Base-by-base conservation (phyloP, 192 early-diverging fungal species). In the Blastocladiella britannica region DNA sequence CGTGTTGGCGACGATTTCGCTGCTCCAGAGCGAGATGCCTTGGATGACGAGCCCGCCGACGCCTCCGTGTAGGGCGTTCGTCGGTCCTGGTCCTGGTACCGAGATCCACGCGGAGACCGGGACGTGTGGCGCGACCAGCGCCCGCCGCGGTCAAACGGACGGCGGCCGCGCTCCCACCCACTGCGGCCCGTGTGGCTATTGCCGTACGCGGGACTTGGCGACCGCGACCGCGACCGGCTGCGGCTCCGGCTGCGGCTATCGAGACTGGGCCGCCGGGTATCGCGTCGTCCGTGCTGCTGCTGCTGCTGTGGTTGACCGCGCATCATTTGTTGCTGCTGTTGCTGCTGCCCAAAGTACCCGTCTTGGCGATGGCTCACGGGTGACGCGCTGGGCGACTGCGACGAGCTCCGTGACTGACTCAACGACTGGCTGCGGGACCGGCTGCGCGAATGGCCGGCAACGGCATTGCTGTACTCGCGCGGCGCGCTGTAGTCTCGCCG, bases 271-370 rank as follows among this genome's bases (percentile, higher is more conserved):
- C 30, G 20, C 15, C 47, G 25, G n/a, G 20, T 25, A n/a, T 26
- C 23, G 57, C 25, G 57, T 28, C 15, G 51, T 57, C 31, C 25
- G 31, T 29, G 31, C 28, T 55, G 55, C 60, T 61, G 60, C 47
- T 55, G 26, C 52, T 24, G 25, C 22, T n/a, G n/a, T n/a, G n/a
- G n/a, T n/a, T n/a, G n/a, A n/a, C n/a, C n/a, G n/a, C n/a, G n/a
- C n/a, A n/a, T n/a, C n/a, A n/a, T n/a, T n/a, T n/a, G n/a, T n/a
- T n/a, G n/a, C n/a, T n/a, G n/a, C n/a, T n/a, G n/a, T n/a, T n/a
- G n/a, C n/a, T n/a, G n/a, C n/a, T n/a, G n/a, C n/a, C n/a, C n/a
- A n/a, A n/a, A n/a, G n/a, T n/a, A n/a, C n/a, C n/a, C n/a, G n/a
- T n/a, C n/a, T n/a, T n/a, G n/a, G n/a, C n/a, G n/a, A n/a, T n/a